Percentiles rank a stretch among this genome's conserved stretches.
These are phyloP conservation scores for Leptomonas pyrrhocoris DNA, from an alignment of 208 protist genomes.

Conservation along the genomic window DNA sequence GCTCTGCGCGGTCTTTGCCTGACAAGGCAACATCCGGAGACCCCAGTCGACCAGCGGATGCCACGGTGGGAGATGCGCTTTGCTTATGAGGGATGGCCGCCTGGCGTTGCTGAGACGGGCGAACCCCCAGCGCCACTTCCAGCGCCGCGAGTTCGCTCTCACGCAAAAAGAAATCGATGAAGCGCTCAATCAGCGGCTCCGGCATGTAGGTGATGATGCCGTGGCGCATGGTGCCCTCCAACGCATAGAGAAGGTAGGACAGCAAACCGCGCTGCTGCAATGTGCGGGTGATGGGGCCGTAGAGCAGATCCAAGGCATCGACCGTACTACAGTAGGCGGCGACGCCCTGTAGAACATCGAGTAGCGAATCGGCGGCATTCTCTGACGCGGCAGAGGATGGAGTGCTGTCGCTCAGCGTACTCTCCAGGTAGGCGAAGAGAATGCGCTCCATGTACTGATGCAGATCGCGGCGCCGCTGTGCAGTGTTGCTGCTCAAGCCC, in stretches of 20 bases:
- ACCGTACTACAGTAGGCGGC: conserved; percentile 48
- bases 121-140: conserved; percentile 30
- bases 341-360: conserved; percentile 28
- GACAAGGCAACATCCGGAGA: not conserved
- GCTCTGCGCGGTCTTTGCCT: conserved; percentile 45
- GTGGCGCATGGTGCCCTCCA: conserved; percentile 51
- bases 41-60: not conserved
- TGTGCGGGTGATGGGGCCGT: conserved; percentile 39
- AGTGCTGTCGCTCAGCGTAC: not conserved
- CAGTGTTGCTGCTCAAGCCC: conserved; percentile 46
- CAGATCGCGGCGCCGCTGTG: conserved; percentile 42
- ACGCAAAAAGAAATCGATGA: conserved; percentile 52
- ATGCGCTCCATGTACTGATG: conserved; percentile 53
- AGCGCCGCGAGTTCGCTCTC: conserved; percentile 15
- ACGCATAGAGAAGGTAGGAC: conserved; percentile 36
- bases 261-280: conserved; percentile 34
- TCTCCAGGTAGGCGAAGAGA: conserved; percentile 41
- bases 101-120: too few relatives aligned
- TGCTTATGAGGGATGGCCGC: not conserved
- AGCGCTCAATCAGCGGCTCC: conserved; percentile 54
- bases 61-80: not conserved
- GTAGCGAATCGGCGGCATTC: not conserved
- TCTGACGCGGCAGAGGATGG: not conserved
- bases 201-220: conserved; percentile 56
- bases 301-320: conserved; percentile 66